Evolutionary conservation across 768 basidiomycete genomes (phyloP).

Genomic region (Calocera viscosa): DNA sequence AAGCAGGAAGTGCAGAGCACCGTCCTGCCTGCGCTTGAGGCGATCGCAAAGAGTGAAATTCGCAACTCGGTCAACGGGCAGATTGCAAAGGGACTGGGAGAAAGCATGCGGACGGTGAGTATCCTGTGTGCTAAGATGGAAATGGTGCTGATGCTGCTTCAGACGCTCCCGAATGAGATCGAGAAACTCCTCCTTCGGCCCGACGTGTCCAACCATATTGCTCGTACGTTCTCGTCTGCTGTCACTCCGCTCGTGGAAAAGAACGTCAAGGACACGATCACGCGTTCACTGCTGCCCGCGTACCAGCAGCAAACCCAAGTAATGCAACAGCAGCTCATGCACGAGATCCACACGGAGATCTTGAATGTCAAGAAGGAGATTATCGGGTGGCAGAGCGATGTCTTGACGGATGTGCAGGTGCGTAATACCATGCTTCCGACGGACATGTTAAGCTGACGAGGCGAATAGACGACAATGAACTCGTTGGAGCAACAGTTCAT

Average conservation of each 20-base stretch:
- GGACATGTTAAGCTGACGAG: background rate
- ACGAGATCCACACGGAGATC: constrained; percentile 64
- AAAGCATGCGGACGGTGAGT: constrained; percentile 60
- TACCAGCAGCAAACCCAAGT: constrained; percentile 60
- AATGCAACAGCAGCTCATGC: constrained; percentile 68
- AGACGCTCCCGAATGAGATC: constrained; percentile 69
- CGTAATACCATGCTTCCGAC: constrained; percentile 18
- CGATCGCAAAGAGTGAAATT: constrained; percentile 70
- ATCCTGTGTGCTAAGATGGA: too few species aligned
- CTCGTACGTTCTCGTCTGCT: constrained; percentile 56
- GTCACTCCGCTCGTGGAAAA: constrained; percentile 66
- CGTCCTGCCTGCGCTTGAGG: constrained; percentile 69
- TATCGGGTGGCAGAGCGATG: constrained; percentile 67
- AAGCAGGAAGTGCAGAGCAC: constrained; percentile 75
- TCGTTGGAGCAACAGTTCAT: constrained; percentile 72
- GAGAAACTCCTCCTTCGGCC: constrained; percentile 65
- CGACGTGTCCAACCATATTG: constrained; percentile 63
- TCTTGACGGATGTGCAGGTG: constrained; percentile 68
- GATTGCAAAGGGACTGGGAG: constrained; percentile 57
- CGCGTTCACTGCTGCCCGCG: constrained; percentile 59
- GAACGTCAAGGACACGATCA: constrained; percentile 68
- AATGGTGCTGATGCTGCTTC: background rate
- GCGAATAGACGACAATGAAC: constrained; percentile 50
- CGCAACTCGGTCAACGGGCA: constrained; percentile 66
- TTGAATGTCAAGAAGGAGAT: constrained; percentile 67